Base-by-base conservation (phyloP, 1,139 yeast genomes). In the Candida sp. region DNA sequence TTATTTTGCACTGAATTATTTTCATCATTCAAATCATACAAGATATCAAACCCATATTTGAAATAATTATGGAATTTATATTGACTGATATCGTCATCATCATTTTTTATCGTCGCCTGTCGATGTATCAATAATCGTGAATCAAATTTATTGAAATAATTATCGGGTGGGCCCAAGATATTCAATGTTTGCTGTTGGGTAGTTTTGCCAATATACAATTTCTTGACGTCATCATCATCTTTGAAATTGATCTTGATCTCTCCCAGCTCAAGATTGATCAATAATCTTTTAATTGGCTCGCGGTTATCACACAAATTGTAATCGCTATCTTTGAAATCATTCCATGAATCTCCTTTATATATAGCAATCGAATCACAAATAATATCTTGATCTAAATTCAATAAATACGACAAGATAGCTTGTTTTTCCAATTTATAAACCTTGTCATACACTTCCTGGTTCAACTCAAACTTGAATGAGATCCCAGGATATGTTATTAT, bases 151-250 rank as follows among this genome's bases (percentile, higher is more conserved):
- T 70, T 63, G 48, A 78, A 71, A 7, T 65, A 68, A 43, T 76
- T 83, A 43, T 78, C 79, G 0, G 87, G 86, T 1, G 83, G 81
- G 0, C 86, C 86, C 23, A 81, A 58, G 1, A 64, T 53, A 32
- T 65, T 60, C 5, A 79, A 50, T 1, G 79, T 62, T 35, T 75
- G 75, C 48, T 77, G 82, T 57, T 79, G 81, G 1, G 75, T 64
- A 2, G 82, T 74, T 33, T 53, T 40, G 0, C 81, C 81, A 3
- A 77, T 56, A 4, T 21, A n/a, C 22, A 37, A 37, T 12, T 27
- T 19, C 9, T 47, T 42, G 4, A 66, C 48, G 8, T 35, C 36
- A 11, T 43, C 44, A 22, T 29, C n/a, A 22, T 29, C 4, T 22
- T 37, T 36, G 5, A 46, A 37, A 38, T 45, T 39, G 25, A 44